Percentiles rank a stretch among this genome's conserved stretches.
These are phyloP conservation scores for Musa itinerans DNA, from an alignment of 176 grass and related monocot species.

Conservation along the genomic window DNA sequence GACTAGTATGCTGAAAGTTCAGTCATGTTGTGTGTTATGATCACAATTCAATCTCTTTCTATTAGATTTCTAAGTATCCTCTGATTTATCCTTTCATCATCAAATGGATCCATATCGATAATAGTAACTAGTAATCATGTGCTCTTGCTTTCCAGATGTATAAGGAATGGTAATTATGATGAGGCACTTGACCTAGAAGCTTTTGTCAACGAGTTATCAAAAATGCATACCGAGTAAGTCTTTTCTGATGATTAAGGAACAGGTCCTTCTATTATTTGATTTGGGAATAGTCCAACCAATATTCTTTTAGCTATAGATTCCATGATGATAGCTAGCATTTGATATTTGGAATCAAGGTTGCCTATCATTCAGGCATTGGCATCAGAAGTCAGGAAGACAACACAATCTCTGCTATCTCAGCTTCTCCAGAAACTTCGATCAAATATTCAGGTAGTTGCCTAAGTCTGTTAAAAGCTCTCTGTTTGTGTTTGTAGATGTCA, in stretches of 20 bases:
- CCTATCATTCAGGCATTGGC: constrained; percentile 88
- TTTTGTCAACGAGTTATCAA: constrained; percentile 75
- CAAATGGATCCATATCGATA: background rate
- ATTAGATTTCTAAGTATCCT: too few species aligned
- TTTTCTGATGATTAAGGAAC: background rate
- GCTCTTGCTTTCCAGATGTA: constrained; percentile 41
- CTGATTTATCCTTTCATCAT: background rate
- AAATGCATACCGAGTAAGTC: constrained; percentile 86
- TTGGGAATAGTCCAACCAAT: background rate
- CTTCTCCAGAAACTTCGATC: constrained; percentile 97
- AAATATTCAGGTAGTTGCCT: constrained; percentile 66
- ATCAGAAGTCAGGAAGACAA: constrained; percentile 81
- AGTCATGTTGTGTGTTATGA: background rate
- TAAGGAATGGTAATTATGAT: constrained; percentile 98
- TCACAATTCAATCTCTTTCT: too few species aligned
- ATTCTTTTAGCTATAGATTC: constrained; percentile 2
- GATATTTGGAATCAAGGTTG: constrained; percentile 62
- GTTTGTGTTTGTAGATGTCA: background rate
- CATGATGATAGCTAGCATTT: constrained; percentile 25
- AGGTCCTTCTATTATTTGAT: constrained; percentile 16
- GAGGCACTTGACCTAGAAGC: constrained; percentile 98
- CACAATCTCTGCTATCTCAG: constrained; percentile 87
- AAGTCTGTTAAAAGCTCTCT: too few species aligned
- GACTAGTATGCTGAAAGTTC: background rate
- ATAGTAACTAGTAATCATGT: constrained; percentile 1